Base-by-base conservation (phyloP, 495 filamentous ascomycete genomes). In the Filosporella fistucella region DNA sequence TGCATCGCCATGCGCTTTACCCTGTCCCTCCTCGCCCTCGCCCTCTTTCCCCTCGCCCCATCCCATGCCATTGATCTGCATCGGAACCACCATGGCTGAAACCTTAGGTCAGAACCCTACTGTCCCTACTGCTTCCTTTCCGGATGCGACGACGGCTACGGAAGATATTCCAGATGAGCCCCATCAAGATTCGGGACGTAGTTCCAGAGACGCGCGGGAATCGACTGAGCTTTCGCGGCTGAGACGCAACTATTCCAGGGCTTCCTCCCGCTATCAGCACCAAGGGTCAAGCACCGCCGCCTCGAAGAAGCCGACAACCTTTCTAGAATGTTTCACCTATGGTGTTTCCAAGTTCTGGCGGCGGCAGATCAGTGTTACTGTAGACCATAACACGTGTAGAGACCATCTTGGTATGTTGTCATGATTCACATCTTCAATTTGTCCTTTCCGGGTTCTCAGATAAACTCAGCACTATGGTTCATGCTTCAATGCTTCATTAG, bases 391-490 rank as follows among this genome's bases (percentile, higher is more conserved):
- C 25, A 52, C 63, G 42, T 67, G 68, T 51, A 57, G 71, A 55
- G 73, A 80, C 58, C 71, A 80, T 64, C 57, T 82, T 45, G 75
- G 78, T 79, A 69, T 43, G 68, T 55, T 11, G n/a, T n/a, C n/a
- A n/a, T n/a, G n/a, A n/a, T n/a, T n/a, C n/a, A n/a, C n/a, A n/a
- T n/a, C n/a, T n/a, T n/a, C n/a, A n/a, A n/a, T n/a, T n/a, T n/a
- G n/a, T n/a, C n/a, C n/a, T n/a, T n/a, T n/a, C n/a, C n/a, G n/a
- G n/a, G n/a, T n/a, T n/a, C n/a, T n/a, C n/a, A n/a, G n/a, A n/a
- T n/a, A n/a, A n/a, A n/a, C n/a, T n/a, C n/a, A n/a, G n/a, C n/a
- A n/a, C n/a, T n/a, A n/a, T n/a, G n/a, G n/a, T n/a, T n/a, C n/a
- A n/a, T n/a, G n/a, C n/a, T n/a, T n/a, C n/a, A n/a, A n/a, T n/a